Conservation (phyloP, 2,329 filamentous ascomycete genomes). For the Stagonosporopsis vannaccii region DNA sequence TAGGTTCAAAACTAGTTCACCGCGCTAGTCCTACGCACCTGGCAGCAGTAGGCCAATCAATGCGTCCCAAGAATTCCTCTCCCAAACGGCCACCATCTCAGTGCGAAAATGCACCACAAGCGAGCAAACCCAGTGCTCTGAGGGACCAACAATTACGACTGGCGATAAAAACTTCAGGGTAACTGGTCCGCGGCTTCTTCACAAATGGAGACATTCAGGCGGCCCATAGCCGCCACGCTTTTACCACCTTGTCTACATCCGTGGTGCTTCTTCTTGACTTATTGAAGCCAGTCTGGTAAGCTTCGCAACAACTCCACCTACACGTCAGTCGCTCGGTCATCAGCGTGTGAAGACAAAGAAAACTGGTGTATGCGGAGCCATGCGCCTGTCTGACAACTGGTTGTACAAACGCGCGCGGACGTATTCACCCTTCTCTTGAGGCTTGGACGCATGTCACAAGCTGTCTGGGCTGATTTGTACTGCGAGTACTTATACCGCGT, state of each 20-base stretch:
- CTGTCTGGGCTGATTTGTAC: not conserved
- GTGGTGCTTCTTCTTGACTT: constrained; percentile 2
- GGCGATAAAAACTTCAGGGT: not conserved
- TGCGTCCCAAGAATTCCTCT: not conserved
- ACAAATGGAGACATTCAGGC: not conserved
- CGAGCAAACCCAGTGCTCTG: not conserved
- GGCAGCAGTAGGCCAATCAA: constrained; percentile 8
- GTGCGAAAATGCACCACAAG: not conserved
- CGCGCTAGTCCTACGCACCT: not conserved
- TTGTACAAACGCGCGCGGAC: constrained; percentile 13
- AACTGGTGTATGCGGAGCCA: constrained; percentile 5
- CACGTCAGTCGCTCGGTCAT: not conserved
- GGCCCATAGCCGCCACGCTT: constrained; percentile 1
- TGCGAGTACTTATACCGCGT: constrained; percentile 9
- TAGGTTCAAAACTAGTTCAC: constrained; percentile 7
- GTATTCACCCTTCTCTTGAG: constrained; percentile 5
- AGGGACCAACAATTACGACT: not conserved
- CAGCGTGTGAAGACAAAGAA: constrained; percentile 8
- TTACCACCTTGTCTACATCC: constrained; percentile 6
- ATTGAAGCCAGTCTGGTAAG: constrained; percentile 2
- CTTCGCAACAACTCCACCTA: constrained; percentile 2
- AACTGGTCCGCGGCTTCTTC: not conserved
- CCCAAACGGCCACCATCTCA: constrained; percentile 2
- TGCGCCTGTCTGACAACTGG: constrained; percentile 7
- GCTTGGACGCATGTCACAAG: constrained; percentile 6